These are phyloP conservation scores for Apiotrichum porosum DNA, from an alignment of 1,284 basidiomycete species.

Conservation along the genomic window DNA sequence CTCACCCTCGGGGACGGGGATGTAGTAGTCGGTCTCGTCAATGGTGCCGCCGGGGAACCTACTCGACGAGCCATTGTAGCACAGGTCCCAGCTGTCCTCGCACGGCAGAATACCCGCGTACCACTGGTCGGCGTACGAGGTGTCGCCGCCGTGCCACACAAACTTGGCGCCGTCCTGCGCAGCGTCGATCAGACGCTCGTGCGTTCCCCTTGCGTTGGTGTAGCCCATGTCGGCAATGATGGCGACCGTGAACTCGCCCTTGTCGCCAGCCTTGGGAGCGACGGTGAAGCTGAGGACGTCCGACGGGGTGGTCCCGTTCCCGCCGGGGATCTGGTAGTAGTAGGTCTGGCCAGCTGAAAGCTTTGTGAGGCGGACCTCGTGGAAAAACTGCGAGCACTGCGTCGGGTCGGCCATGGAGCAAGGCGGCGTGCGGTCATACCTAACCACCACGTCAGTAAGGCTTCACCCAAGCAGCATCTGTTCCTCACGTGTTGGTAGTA, in stretches of 20 bases:
- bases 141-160: conserved; percentile 40
- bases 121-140: conserved; percentile 47
- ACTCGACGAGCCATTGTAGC: conserved; percentile 29
- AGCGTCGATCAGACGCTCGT: conserved; percentile 25
- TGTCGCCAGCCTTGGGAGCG: conserved; percentile 18
- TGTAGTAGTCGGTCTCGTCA: conserved; percentile 22
- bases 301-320: conserved; percentile 30
- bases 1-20: conserved; percentile 26
- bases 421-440: conserved; percentile 30
- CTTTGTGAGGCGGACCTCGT: conserved; percentile 21
- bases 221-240: conserved; percentile 46
- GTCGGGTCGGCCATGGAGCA: conserved; percentile 27
- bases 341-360: conserved; percentile 21
- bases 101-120: conserved; percentile 24
- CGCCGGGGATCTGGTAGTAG: conserved; percentile 35
- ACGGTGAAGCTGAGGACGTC: conserved; percentile 27
- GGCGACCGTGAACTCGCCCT: conserved; percentile 26
- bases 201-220: conserved; percentile 40
- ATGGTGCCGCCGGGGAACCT: conserved; percentile 6
- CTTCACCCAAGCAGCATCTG: too few relatives aligned
- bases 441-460: neutral
- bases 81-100: conserved; percentile 14
- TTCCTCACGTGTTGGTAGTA: conserved; percentile 20
- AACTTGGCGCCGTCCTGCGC: conserved; percentile 28
- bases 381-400: conserved; percentile 33